Percentiles rank a stretch among this genome's conserved stretches.
phyloP scores from a whole-genome alignment of 2,329 filamentous ascomycete species.

The Cryphonectria naterciae region DNA sequence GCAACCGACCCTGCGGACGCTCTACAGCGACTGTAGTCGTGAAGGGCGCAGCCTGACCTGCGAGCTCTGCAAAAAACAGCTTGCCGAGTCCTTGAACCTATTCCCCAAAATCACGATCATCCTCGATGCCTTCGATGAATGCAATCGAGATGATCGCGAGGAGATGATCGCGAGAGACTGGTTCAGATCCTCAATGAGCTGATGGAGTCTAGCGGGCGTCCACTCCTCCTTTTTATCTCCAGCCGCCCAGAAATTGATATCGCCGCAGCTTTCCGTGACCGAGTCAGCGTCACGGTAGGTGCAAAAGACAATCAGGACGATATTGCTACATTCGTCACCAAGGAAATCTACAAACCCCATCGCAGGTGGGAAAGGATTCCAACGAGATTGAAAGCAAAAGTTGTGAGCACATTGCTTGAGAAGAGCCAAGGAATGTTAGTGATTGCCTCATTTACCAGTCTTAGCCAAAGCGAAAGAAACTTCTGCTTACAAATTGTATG shows the following conservation, averaged over 20 bases:
- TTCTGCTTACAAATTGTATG: neutral
- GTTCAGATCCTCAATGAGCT: slow-evolving; percentile 35
- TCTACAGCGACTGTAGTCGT: neutral
- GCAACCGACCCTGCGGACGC: slow-evolving; percentile 20
- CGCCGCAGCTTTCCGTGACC: slow-evolving; percentile 28
- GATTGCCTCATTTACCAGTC: slow-evolving; percentile 15
- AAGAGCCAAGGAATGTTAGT: slow-evolving; percentile 38
- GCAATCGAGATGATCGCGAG: slow-evolving; percentile 33
- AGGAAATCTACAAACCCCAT: slow-evolving; percentile 31
- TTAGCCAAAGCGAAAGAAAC: neutral
- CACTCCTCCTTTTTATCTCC: slow-evolving; percentile 41
- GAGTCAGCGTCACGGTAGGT: slow-evolving; percentile 34
- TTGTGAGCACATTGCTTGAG: slow-evolving; percentile 31
- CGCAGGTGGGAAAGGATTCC: slow-evolving; percentile 30
- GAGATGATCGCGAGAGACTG: slow-evolving; percentile 33
- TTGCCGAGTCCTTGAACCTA: slow-evolving; percentile 35
- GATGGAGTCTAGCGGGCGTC: slow-evolving; percentile 31
- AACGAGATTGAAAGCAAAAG: slow-evolving; percentile 29
- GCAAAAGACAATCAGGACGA: slow-evolving; percentile 38
- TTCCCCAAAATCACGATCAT: slow-evolving; percentile 40
- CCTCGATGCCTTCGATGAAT: slow-evolving; percentile 44
- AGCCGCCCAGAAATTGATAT: slow-evolving; percentile 40
- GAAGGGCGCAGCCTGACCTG: slow-evolving; percentile 25
- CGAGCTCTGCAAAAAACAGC: slow-evolving; percentile 29
- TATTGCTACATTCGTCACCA: slow-evolving; percentile 36